These are phyloP conservation scores for Fusarium cyanostomum DNA, from an alignment of 2,329 filamentous ascomycete species.

Conservation along the genomic window DNA sequence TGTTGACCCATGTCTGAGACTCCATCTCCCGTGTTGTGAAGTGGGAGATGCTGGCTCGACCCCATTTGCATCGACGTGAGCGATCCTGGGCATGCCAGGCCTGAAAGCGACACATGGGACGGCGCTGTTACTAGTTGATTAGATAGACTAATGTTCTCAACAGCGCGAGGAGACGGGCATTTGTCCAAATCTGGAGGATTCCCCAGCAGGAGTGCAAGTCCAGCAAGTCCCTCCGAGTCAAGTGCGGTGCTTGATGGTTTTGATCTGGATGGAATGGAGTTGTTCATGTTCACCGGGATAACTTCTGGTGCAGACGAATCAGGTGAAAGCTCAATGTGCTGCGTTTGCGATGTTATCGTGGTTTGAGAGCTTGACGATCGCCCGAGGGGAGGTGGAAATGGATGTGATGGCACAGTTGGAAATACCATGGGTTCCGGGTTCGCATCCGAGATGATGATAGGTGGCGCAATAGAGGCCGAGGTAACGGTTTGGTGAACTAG, in stretches of 20 bases:
- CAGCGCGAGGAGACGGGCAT: neutral
- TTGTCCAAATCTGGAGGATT: constrained; percentile 1
- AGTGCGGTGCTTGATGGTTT: neutral
- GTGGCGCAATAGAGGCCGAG: neutral
- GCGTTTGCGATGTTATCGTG: neutral
- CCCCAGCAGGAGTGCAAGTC: constrained; percentile 15
- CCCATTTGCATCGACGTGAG: neutral
- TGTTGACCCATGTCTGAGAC: constrained; percentile 1
- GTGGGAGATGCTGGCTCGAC: neutral
- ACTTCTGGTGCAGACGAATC: constrained; percentile 18
- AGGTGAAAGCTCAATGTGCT: neutral
- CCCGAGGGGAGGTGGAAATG: neutral
- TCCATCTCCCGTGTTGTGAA: neutral
- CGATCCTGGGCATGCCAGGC: neutral
- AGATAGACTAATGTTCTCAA: neutral
- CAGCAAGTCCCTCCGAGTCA: constrained; percentile 4
- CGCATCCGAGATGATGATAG: neutral
- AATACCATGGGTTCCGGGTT: neutral
- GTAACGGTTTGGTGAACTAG: neutral
- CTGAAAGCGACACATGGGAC: neutral
- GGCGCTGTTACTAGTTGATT: neutral
- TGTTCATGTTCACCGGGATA: constrained; percentile 15
- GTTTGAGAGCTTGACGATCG: neutral
- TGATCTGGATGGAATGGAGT: neutral
- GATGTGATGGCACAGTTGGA: neutral